Percentiles rank a stretch among this genome's conserved stretches.
Evolutionary conservation across 2,329 filamentous ascomycete genomes (phyloP).

Genomic region (Plenodomus biglobosus): DNA sequence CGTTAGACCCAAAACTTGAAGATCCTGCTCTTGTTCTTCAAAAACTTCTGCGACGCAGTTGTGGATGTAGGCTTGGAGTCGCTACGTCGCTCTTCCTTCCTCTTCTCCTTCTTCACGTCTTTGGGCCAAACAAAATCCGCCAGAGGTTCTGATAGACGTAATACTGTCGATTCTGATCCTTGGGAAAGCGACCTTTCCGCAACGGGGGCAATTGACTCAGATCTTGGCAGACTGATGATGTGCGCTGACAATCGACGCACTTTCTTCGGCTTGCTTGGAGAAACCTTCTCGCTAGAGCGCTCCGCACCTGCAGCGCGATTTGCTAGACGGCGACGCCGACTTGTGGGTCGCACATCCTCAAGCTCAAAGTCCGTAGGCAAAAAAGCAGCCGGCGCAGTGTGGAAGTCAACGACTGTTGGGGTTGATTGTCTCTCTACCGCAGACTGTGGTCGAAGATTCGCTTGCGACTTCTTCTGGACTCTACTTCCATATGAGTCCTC

Average conservation of each 20-base stretch:
- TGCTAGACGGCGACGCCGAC: slow-evolving; percentile 32
- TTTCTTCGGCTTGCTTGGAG: slow-evolving; percentile 27
- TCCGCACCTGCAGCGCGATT: slow-evolving; percentile 28
- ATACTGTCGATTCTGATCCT: slow-evolving; percentile 23
- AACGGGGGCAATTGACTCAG: slow-evolving; percentile 22
- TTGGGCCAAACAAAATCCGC: slow-evolving; percentile 5
- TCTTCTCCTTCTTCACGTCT: slow-evolving; percentile 22
- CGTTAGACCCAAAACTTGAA: slow-evolving; percentile 41
- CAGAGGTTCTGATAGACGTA: slow-evolving; percentile 13
- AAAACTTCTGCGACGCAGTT: slow-evolving; percentile 26
- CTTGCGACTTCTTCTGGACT: slow-evolving; percentile 30
- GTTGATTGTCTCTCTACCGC: slow-evolving; percentile 30
- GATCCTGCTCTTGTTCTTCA: slow-evolving; percentile 41
- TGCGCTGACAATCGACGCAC: slow-evolving; percentile 37
- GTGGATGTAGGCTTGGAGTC: slow-evolving; percentile 7
- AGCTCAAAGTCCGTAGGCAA: slow-evolving; percentile 53
- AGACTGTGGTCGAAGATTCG: slow-evolving; percentile 26
- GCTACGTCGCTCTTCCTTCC: slow-evolving; percentile 14
- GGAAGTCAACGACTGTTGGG: slow-evolving; percentile 48
- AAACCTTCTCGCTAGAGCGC: slow-evolving; percentile 24
- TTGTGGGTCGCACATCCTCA: slow-evolving; percentile 25
- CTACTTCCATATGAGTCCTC: slow-evolving; percentile 39
- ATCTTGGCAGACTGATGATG: slow-evolving; percentile 34
- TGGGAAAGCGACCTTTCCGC: slow-evolving; percentile 19
- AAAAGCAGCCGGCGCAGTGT: slow-evolving; percentile 51